phyloP scores from a whole-genome alignment of 495 filamentous ascomycete species.

The Podospora comata region DNA sequence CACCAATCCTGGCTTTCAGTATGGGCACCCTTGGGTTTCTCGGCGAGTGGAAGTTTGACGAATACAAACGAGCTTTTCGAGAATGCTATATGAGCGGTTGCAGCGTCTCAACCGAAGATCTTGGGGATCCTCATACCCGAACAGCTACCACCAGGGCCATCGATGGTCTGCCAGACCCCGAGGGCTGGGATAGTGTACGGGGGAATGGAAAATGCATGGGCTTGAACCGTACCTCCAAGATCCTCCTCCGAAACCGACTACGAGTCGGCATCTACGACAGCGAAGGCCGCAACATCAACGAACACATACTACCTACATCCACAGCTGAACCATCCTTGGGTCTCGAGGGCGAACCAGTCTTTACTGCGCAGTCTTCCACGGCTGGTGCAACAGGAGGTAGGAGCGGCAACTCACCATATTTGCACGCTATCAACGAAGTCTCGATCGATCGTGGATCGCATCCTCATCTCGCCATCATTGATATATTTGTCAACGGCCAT shows the following conservation, averaged over 20 bases:
- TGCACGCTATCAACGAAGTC: constrained; percentile 94
- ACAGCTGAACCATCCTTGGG: constrained; percentile 34
- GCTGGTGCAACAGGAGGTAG: not conserved
- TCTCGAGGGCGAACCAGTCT: not conserved
- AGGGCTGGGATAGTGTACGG: constrained; percentile 64
- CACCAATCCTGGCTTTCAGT: constrained; percentile 90
- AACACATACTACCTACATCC: constrained; percentile 45
- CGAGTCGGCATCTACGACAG: constrained; percentile 74
- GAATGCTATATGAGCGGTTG: constrained; percentile 93
- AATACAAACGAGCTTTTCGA: constrained; percentile 84
- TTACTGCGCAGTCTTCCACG: not conserved
- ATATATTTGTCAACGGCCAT: constrained; percentile 78
- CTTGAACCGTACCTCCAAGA: constrained; percentile 64
- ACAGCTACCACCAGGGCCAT: constrained; percentile 22
- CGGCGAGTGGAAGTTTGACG: constrained; percentile 91
- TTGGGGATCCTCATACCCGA: constrained; percentile 46
- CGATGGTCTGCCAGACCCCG: constrained; percentile 14
- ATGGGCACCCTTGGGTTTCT: constrained; percentile 96
- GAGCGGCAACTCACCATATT: constrained; percentile 35
- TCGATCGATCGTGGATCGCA: constrained; percentile 86
- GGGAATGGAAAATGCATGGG: constrained; percentile 87
- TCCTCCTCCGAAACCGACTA: constrained; percentile 81
- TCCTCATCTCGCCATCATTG: constrained; percentile 85
- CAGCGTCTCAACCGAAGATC: constrained; percentile 47
- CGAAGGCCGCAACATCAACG: constrained; percentile 53